These are phyloP conservation scores for Colletotrichum sp. DNA, from an alignment of 2,329 filamentous ascomycete species.

Conservation along the genomic window DNA sequence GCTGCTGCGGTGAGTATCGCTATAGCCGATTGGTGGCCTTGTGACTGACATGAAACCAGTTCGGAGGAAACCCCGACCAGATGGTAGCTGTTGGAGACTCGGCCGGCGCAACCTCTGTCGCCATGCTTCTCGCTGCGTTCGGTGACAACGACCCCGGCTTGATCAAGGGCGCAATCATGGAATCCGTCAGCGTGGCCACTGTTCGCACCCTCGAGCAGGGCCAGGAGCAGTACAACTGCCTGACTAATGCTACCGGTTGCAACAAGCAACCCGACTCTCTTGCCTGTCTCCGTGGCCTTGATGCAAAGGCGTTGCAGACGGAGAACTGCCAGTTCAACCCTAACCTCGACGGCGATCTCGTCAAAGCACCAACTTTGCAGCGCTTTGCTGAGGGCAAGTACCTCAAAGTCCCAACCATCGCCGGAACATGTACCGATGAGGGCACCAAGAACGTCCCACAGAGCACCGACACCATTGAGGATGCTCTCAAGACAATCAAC, in stretches of 20 bases:
- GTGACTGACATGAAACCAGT: constrained; percentile 40
- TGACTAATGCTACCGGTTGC: constrained; percentile 42
- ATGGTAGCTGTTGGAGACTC: constrained; percentile 73
- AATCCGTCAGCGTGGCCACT: constrained; percentile 57
- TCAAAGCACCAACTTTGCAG: constrained; percentile 54
- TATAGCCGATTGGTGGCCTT: accelerated
- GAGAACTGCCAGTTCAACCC: constrained; percentile 33
- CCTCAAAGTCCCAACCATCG: constrained; percentile 58
- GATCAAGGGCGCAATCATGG: constrained; percentile 56
- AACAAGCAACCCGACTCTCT: constrained; percentile 47
- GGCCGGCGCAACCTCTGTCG: constrained; percentile 71
- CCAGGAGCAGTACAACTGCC: constrained; percentile 56
- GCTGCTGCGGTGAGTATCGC: constrained; percentile 45
- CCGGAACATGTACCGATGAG: constrained; percentile 42
- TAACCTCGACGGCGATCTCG: constrained; percentile 57
- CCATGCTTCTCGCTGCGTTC: constrained; percentile 64
- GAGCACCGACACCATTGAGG: constrained; percentile 31
- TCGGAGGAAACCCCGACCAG: constrained; percentile 72
- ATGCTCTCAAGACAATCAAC: constrained; percentile 39
- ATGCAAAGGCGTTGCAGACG: constrained; percentile 23
- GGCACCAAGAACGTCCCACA: constrained; percentile 38
- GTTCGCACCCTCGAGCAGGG: constrained; percentile 39
- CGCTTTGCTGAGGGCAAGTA: constrained; percentile 54
- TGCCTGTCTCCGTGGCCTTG: constrained; percentile 41
- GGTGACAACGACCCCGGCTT: constrained; percentile 51